These are phyloP conservation scores for Flaveria brownii DNA, from an alignment of 129 eudicot genomes.

Conservation along the genomic window DNA sequence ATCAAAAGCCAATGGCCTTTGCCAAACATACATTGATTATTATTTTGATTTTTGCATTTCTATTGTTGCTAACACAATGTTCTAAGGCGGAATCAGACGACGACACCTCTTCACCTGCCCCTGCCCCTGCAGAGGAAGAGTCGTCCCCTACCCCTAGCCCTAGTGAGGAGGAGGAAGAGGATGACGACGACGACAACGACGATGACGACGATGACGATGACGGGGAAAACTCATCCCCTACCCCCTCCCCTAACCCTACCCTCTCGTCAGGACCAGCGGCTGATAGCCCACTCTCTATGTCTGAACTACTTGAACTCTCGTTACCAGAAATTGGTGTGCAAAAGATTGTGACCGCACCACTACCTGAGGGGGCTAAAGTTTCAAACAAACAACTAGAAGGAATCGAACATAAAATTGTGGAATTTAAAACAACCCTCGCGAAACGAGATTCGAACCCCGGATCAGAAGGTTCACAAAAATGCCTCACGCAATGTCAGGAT, in stretches of 20 bases:
- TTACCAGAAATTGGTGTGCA: constrained; percentile 19
- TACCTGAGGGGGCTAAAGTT: not conserved
- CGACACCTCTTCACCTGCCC: constrained; percentile 5
- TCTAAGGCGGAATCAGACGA: not conserved
- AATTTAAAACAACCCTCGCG: not conserved
- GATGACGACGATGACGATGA: not conserved
- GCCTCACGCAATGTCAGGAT: constrained; percentile 15
- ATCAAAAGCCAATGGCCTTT: constrained; percentile 25
- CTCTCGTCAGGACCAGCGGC: not conserved
- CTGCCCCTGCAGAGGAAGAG: not conserved
- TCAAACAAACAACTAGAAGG: constrained; percentile 18
- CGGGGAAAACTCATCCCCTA: not conserved
- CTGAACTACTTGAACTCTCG: constrained; percentile 22
- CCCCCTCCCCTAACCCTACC: not conserved
- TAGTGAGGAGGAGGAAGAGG: not conserved
- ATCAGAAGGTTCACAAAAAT: not conserved
- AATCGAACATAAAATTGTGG: constrained; percentile 4
- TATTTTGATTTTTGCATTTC: constrained; percentile 17
- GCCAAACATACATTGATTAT: constrained; percentile 7
- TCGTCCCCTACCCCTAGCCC: not conserved
- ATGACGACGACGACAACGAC: not conserved
- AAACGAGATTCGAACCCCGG: not conserved
- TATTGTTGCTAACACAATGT: not conserved
- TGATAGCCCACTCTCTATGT: constrained; percentile 19
- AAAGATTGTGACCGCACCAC: not conserved